Percentiles rank a stretch among this genome's conserved stretches.
Conservation (phyloP, 495 filamentous ascomycete species). For the Rostrohypoxylon terebratum region DNA sequence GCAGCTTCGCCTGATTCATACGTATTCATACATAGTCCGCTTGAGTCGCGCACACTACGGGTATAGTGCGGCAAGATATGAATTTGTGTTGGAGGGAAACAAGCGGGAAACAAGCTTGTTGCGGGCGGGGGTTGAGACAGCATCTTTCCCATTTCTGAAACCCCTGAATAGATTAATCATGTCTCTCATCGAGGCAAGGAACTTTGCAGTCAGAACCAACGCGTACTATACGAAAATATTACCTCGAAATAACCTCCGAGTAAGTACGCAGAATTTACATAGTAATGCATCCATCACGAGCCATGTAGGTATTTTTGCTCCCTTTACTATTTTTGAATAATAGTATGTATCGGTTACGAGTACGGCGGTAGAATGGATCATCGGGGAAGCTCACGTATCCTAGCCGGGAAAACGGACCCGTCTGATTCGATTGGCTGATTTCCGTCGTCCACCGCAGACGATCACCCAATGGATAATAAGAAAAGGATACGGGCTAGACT, state of each 20-base stretch:
- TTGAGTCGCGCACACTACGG: constrained; percentile 39
- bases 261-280: background rate
- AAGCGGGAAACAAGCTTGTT: background rate
- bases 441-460: constrained; percentile 28
- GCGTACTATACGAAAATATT: background rate
- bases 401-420: constrained; percentile 41
- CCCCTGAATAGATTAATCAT: background rate
- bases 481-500: constrained; percentile 31
- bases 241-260: background rate
- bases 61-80: constrained; percentile 28
- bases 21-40: constrained; percentile 27
- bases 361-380: constrained; percentile 41
- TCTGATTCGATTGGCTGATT: constrained; percentile 39
- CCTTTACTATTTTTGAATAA: constrained; percentile 17
- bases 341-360: constrained; percentile 29
- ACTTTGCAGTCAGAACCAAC: background rate
- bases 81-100: constrained; percentile 12
- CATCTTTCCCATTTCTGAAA: constrained; percentile 15
- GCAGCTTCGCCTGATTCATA: constrained; percentile 47
- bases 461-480: constrained; percentile 40
- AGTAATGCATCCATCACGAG: background rate
- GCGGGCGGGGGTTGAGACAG: background rate
- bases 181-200: background rate
- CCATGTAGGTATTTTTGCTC: constrained; percentile 26
- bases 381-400: constrained; percentile 35